Base-by-base conservation (phyloP, 441 rosid genomes). In the Erodium chrysanthum region DNA sequence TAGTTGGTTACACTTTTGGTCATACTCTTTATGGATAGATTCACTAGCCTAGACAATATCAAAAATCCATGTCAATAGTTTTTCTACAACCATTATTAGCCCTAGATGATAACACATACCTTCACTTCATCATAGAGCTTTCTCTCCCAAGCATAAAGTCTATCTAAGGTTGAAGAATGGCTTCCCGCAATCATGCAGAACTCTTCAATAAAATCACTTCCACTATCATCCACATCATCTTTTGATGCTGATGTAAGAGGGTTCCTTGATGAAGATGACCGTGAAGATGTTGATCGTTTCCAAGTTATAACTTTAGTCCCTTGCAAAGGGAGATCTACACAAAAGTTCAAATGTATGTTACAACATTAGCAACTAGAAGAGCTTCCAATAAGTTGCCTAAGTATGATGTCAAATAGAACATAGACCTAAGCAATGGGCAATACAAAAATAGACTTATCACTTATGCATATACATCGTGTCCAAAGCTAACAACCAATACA, bases 161-260 rank as follows among this genome's bases (percentile, higher is more conserved):
- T 81, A 68, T 93, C 97, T 66, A 91, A 83, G 6, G 97, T 82
- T 63, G 96, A 91, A 18, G 91, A 84, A 74, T 89, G 97, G 75
- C 95, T 90, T 71, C 98, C 97, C 0, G 97, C 80, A 75, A 91
- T 85, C 98, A 90, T 91, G 80, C 89, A 87, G 74, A 88, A 88
- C 75, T 92, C 96, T 78, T 92, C 94, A 0, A 81, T 67, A 76
- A 93, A 93, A 74, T 90, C 97, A 79, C 92, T 90, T 74, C 89
- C 91, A 62, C 90, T 86, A n/a, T 90, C 96, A 59, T 90, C 84
- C 35, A 73, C 79, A 67, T 90, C 94, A 67, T 88, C 96, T 72
- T 86, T 88, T 64, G 84, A 71, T 40, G 48, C 48, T 40, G 48
- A 40, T 0, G 81, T 80, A 67, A 92, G 84, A 14, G 91, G 92